Evolutionary conservation across 257 asterid genomes (phyloP), one percentile per base, ranked within the genome.

Genomic region (Agastache rugosa): DNA sequence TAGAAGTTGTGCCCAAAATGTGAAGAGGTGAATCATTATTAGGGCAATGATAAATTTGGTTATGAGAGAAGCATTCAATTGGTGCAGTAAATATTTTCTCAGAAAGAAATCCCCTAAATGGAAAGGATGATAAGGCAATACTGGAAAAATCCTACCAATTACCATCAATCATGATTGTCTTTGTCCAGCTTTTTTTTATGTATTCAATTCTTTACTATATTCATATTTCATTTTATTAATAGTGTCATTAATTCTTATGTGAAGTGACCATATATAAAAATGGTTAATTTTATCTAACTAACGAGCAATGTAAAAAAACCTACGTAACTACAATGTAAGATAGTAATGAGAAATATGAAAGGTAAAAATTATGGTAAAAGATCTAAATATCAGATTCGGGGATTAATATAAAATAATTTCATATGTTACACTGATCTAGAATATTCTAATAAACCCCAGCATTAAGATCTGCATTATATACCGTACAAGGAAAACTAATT

Each of bases 21-120:
- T 77, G 61, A 71, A 71, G 8, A 68, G n/a, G 42, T 50, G 23
- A 73, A 63, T n/a, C n/a, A n/a, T 59, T 31, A 37, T 60, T 58
- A 41, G 22, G 42, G 44, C 72, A 74, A 23, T 55, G 62, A 59
- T 20, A n/a, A 25, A 61, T 67, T 27, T 17, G 11, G 62, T 1
- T 17, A 78, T 22, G 56, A 63, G n/a, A 59, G 51, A 17, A n/a
- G 72, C 66, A 14, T 20, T 71, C 35, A 64, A 44, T 69, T 31
- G 22, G 58, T 45, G 54, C 72, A 51, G 63, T 70, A 77, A 63
- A 53, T 54, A 39, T 39, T 7, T 48, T 9, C 20, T 50, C 67
- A 77, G 60, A 61, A 31, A 68, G 16, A 60, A 68, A 22, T 29
- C 0, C 27, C 48, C 3, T 11, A 8, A 1, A 55, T 27, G 35